phyloP scores from a whole-genome alignment of 2,329 filamentous ascomycete species.

The Fusarium avenaceum region DNA sequence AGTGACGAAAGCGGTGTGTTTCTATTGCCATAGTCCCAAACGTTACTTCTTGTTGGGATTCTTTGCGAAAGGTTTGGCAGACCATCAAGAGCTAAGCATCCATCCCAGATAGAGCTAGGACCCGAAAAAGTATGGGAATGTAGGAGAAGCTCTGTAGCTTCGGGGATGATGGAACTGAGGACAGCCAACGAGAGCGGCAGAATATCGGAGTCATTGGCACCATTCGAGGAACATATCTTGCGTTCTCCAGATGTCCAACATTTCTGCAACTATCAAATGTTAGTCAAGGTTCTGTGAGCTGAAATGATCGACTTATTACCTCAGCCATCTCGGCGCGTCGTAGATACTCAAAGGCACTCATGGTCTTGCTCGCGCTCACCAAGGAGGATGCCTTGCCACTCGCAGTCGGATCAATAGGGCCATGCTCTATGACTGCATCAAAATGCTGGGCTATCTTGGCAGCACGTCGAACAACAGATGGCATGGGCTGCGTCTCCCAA shows the following conservation, averaged over 20 bases:
- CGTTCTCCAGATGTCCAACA: conserved; percentile 22
- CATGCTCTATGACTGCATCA: conserved; percentile 40
- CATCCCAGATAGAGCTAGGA: background rate
- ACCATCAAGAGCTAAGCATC: too few relatives aligned
- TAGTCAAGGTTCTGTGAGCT: background rate
- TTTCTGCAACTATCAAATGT: conserved; percentile 27
- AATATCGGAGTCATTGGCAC: background rate
- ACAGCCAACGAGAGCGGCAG: background rate
- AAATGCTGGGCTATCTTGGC: conserved; percentile 41
- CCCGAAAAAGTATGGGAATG: background rate
- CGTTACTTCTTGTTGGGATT: conserved; percentile 2
- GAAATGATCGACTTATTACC: background rate
- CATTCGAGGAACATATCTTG: background rate
- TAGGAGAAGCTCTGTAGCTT: background rate
- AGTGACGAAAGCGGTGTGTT: conserved; percentile 11
- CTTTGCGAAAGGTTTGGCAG: too few relatives aligned
- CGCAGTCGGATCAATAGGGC: conserved; percentile 13
- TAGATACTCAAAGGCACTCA: conserved; percentile 38
- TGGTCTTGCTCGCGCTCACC: conserved; percentile 18
- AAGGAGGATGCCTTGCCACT: conserved; percentile 7
- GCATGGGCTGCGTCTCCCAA: conserved; percentile 24
- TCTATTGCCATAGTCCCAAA: conserved; percentile 32
- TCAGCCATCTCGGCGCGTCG: conserved; percentile 30
- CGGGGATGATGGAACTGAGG: background rate
- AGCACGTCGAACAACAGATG: conserved; percentile 32